These are phyloP conservation scores for Cryptococcus hybrid DNA, from an alignment of 1,284 basidiomycete genomes.

Conservation along the genomic window DNA sequence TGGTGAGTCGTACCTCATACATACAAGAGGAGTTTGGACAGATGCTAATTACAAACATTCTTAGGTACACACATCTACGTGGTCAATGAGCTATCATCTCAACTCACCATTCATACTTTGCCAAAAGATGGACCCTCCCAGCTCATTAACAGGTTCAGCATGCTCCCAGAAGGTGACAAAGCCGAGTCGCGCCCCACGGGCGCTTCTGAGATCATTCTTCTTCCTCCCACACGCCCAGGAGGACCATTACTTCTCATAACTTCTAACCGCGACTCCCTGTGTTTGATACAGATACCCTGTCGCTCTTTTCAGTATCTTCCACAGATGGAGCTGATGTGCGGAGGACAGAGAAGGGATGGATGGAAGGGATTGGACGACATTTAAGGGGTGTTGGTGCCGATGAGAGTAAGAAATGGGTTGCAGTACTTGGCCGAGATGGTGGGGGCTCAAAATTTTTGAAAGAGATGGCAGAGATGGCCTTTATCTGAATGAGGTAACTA, in stretches of 20 bases:
- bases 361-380: conserved; percentile 16
- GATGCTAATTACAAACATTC: not conserved
- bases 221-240: conserved; percentile 10
- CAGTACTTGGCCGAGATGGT: conserved; percentile 16
- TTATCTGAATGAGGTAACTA: conserved; percentile 16
- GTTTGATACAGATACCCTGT: conserved; percentile 17
- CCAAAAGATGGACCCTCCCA: conserved; percentile 2
- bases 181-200: conserved; percentile 1
- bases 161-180: conserved; percentile 16
- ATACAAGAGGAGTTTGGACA: not conserved
- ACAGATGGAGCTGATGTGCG: conserved; percentile 12
- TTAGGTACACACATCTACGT: conserved; percentile 18
- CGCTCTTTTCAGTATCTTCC: conserved; percentile 19
- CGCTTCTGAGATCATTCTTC: conserved; percentile 20
- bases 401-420: conserved; percentile 10
- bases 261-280: conserved; percentile 21
- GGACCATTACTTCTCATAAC: conserved; percentile 14
- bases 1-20: conserved; percentile 7
- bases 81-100: conserved; percentile 21
- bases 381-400: conserved; percentile 18
- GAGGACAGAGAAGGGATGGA: conserved; percentile 11
- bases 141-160: conserved; percentile 11
- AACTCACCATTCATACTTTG: conserved; percentile 16
- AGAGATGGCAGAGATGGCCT: conserved; percentile 13
- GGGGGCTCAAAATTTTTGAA: conserved; percentile 21